Conservation (phyloP, 345 rosid genomes). For the Populus tremula region DNA sequence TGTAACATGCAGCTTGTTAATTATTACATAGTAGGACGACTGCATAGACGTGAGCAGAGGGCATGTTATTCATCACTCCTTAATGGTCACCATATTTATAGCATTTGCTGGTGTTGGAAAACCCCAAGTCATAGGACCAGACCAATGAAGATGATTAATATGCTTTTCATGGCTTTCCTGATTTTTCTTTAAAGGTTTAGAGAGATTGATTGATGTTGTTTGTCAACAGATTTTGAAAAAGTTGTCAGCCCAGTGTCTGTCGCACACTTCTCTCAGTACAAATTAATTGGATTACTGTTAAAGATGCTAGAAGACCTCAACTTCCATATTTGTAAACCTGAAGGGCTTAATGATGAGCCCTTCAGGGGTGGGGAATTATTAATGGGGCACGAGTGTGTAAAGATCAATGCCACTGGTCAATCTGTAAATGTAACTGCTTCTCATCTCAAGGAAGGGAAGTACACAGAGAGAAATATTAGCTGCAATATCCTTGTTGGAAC, state of each 20-base stretch:
- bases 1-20: not conserved
- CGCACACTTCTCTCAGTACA: constrained; percentile 91
- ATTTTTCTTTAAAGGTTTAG: not conserved
- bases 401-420: constrained; percentile 46
- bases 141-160: not conserved
- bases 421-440: constrained; percentile 57
- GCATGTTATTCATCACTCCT: not conserved
- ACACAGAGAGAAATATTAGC: constrained; percentile 42
- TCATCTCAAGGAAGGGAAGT: constrained; percentile 46
- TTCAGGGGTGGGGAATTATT: constrained; percentile 47
- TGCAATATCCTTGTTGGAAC: constrained; percentile 73
- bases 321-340: constrained; percentile 39
- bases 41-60: not conserved
- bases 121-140: not conserved
- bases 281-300: constrained; percentile 58
- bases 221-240: constrained; percentile 67
- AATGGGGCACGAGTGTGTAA: constrained; percentile 81
- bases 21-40: not conserved
- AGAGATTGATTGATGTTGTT: constrained; percentile 19
- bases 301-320: constrained; percentile 58
- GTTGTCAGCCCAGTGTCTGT: constrained; percentile 80
- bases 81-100: not conserved
- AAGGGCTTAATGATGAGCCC: constrained; percentile 28
- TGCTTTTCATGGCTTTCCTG: not conserved
- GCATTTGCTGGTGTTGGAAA: not conserved